Base-by-base conservation (phyloP, 1,284 basidiomycete species). In the Trichosporon sp. region DNA sequence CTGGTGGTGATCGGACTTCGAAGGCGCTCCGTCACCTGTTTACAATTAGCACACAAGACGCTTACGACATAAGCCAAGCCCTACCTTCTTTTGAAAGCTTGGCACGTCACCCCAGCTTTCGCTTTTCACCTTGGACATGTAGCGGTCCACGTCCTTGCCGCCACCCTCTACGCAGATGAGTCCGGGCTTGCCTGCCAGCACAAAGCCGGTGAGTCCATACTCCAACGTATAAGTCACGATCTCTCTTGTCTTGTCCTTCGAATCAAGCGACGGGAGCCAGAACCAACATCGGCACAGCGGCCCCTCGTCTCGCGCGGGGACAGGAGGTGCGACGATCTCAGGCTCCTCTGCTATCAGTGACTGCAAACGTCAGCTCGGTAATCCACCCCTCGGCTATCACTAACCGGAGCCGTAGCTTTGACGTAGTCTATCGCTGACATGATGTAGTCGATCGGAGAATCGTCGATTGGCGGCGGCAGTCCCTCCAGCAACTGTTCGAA, bases 101-200 rank as follows among this genome's bases (percentile, higher is more conserved):
- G 82, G 82, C 11, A 83, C 80, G 61, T 83, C 82, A 9, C 73
- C 70, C 82, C 82, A 83, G 29, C 78, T 80, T 58, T 79, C 78
- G 19, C 71, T 71, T 66, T 82, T 82, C 68, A 83, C 81, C n/a
- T 76, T 75, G 9, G 68, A 66, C 78, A 82, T 80, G 71, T 80
- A 82, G 1, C 67, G 54, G 33, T 81, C 80, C 0, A 81, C 71
- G 9, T 71, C 70, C 37, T 58, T 60, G 1, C 73, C 73, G 0
- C 73, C 74, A 0, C 82, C 82, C 66, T 83, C 82, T 14, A 82
- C 69, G 60, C 81, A 81, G 5, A 83, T 71, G 7, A 83, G 59
- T 0, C 75, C 82, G 0, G 82, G 82, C 68, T 83, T 83, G 33
- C 79, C 80, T 19, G 80, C 77, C 4, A 81, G 66, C 0, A 83